Evolutionary conservation across 768 basidiomycete species (phyloP).

Genomic region (Hericium coralloides): DNA sequence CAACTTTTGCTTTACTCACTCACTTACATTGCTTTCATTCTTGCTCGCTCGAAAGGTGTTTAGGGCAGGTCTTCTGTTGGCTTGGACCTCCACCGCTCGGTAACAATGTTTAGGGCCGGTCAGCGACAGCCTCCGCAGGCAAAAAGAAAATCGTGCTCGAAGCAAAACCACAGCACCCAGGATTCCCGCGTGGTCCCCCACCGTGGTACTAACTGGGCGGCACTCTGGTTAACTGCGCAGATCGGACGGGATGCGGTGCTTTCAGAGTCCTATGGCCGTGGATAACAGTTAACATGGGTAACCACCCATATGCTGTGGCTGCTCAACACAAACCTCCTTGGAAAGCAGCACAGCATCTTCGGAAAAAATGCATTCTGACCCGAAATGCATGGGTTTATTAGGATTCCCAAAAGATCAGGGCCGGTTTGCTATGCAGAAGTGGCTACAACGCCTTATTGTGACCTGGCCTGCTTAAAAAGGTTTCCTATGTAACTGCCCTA

Average conservation of each 20-base stretch:
- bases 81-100: too few species aligned
- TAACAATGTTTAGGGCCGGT: conserved; percentile 3
- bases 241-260: conserved; percentile 52
- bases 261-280: conserved; percentile 29
- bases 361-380: too few species aligned
- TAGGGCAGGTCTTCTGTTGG: conserved; percentile 34
- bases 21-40: too few species aligned
- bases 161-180: conserved; percentile 34
- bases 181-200: conserved; percentile 55
- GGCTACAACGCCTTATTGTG: too few species aligned
- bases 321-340: conserved; percentile 8
- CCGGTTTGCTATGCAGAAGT: too few species aligned
- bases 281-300: conserved; percentile 11
- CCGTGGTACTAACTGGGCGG: conserved; percentile 56
- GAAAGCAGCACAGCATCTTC: neutral
- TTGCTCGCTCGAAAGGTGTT: conserved; percentile 22
- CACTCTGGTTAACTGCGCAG: conserved; percentile 57
- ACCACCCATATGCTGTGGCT: conserved; percentile 3
- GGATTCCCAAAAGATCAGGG: too few species aligned
- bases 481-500: too few species aligned
- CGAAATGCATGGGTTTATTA: too few species aligned
- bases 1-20: too few species aligned
- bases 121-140: neutral
- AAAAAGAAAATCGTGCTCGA: conserved; percentile 1
- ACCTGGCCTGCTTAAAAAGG: too few species aligned